Conservation (phyloP, 768 basidiomycete species). For the Leccinum rimulosum region DNA sequence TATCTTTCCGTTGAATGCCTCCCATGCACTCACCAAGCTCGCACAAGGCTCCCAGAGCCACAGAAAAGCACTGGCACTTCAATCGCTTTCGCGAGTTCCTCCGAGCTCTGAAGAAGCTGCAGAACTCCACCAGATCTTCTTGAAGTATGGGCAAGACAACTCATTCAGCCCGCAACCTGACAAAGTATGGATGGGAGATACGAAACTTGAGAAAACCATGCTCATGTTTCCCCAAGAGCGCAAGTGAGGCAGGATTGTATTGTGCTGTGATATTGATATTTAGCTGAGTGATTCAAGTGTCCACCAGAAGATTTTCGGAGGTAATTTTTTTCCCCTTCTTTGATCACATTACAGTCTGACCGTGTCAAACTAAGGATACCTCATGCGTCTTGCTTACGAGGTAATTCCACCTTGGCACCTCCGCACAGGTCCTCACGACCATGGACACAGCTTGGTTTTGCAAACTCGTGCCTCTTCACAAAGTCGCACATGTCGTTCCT, state of each 20-base stretch:
- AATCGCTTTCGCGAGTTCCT: slow-evolving; percentile 68
- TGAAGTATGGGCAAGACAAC: slow-evolving; percentile 52
- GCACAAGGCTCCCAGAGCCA: slow-evolving; percentile 57
- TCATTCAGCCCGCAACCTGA: slow-evolving; percentile 32
- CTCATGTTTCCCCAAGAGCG: slow-evolving; percentile 86
- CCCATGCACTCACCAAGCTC: background rate
- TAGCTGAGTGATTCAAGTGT: slow-evolving; percentile 41
- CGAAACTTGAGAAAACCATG: slow-evolving; percentile 63
- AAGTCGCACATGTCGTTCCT: slow-evolving; percentile 66
- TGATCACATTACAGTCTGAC: background rate
- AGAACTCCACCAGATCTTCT: slow-evolving; percentile 66
- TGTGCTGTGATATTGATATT: background rate
- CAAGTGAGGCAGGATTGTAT: slow-evolving; percentile 51
- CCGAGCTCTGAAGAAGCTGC: slow-evolving; percentile 69
- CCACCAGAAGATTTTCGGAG: slow-evolving; percentile 83
- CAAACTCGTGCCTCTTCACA: slow-evolving; percentile 69
- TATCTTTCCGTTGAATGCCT: background rate
- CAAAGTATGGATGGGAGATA: slow-evolving; percentile 74
- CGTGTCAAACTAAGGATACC: slow-evolving; percentile 34
- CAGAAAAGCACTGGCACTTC: slow-evolving; percentile 50
- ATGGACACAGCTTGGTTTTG: slow-evolving; percentile 59
- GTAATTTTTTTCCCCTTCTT: slow-evolving; percentile 26
- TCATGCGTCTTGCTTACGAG: slow-evolving; percentile 73
- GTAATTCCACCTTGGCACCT: slow-evolving; percentile 31
- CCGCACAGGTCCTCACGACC: background rate